phyloP scores from a whole-genome alignment of 1,284 basidiomycete genomes.

The Boletus sp. region DNA sequence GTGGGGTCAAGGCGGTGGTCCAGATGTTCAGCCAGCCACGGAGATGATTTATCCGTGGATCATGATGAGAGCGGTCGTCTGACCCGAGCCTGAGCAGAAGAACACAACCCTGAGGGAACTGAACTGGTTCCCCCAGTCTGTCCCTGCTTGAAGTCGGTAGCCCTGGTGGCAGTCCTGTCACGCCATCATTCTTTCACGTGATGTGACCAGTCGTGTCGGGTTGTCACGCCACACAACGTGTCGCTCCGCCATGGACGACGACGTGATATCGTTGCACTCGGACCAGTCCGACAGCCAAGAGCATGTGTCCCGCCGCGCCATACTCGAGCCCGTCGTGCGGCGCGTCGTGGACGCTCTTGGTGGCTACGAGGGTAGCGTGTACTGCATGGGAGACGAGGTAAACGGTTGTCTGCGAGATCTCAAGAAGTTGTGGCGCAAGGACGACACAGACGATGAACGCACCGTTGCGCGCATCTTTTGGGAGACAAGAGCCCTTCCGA shows the following conservation, averaged over 20 bases:
- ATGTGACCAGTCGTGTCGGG: constrained; percentile 26
- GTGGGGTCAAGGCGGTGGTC: background rate
- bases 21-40: background rate
- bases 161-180: constrained; percentile 2
- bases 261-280: constrained; percentile 37
- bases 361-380: constrained; percentile 62
- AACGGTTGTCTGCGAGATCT: constrained; percentile 86
- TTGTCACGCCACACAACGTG: constrained; percentile 13
- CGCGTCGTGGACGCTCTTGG: constrained; percentile 75
- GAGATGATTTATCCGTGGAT: constrained; percentile 20
- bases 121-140: no score
- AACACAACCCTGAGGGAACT: constrained; percentile 7
- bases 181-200: constrained; percentile 20
- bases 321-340: constrained; percentile 63
- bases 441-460: constrained; percentile 91
- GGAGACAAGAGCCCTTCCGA: constrained; percentile 74
- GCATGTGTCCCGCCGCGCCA: constrained; percentile 37
- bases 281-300: constrained; percentile 32
- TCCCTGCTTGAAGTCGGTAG: no score
- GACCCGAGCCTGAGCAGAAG: constrained; percentile 9
- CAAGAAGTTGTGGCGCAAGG: constrained; percentile 91
- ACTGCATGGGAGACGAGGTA: constrained; percentile 81
- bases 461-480: constrained; percentile 90
- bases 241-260: constrained; percentile 26
- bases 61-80: constrained; percentile 4